Percentiles rank a stretch among this genome's conserved stretches.
phyloP scores from a whole-genome alignment of 495 filamentous ascomycete species.

The Aspergillus campestris region DNA sequence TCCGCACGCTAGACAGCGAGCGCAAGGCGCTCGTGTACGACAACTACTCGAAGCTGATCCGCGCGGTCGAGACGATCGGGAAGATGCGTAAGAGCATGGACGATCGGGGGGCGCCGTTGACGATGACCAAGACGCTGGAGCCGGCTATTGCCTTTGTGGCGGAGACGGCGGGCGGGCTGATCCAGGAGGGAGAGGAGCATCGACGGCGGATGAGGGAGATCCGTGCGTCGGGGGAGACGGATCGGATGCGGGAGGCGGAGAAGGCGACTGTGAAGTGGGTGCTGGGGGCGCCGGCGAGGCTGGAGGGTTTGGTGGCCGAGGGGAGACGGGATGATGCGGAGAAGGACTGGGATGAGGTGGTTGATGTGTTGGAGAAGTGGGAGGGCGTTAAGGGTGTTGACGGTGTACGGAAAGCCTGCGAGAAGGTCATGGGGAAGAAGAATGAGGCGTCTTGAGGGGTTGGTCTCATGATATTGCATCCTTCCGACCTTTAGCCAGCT shows the following conservation, averaged over 20 bases:
- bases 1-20: conserved; percentile 85
- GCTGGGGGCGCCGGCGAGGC: conserved; percentile 46
- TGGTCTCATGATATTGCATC: conserved; percentile 1
- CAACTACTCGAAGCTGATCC: conserved; percentile 93
- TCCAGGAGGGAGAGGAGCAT: conserved; percentile 42
- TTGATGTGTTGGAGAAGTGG: conserved; percentile 42
- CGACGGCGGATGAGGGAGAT: conserved; percentile 28
- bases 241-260: conserved; percentile 38
- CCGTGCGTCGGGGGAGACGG: conserved; percentile 21
- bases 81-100: conserved; percentile 49
- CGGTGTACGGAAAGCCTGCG: conserved; percentile 52
- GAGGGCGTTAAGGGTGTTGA: conserved; percentile 51
- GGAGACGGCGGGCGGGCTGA: conserved; percentile 60
- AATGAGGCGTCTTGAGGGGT: conserved; percentile 21
- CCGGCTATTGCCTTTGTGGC: conserved; percentile 76
- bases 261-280: conserved; percentile 67
- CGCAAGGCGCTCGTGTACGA: conserved; percentile 96
- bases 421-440: conserved; percentile 41
- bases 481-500: not conserved
- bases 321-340: conserved; percentile 48
- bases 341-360: conserved; percentile 49
- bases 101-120: conserved; percentile 37
- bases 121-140: conserved; percentile 55
- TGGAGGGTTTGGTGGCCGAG: conserved; percentile 40
- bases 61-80: conserved; percentile 89